Percentiles rank a stretch among this genome's conserved stretches.
Conservation (phyloP, 768 basidiomycete genomes). For the Dendrothele bispora region DNA sequence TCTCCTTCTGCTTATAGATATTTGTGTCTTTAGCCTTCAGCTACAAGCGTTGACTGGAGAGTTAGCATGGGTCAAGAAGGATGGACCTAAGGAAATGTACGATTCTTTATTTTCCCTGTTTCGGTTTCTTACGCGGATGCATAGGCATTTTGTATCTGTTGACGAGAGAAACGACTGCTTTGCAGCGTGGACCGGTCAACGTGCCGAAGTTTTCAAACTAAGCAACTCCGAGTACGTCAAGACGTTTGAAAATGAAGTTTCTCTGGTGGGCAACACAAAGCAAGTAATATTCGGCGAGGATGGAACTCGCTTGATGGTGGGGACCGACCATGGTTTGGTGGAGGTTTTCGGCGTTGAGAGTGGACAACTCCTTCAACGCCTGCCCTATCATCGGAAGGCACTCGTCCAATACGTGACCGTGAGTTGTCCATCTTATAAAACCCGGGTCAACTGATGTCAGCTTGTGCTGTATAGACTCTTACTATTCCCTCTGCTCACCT, state of each 20-base stretch:
- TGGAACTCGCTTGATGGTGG: neutral
- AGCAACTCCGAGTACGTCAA: neutral
- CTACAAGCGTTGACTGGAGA: neutral
- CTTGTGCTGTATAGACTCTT: no score
- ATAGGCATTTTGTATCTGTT: neutral
- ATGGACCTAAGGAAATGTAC: neutral
- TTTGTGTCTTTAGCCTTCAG: neutral
- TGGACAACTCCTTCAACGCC: neutral
- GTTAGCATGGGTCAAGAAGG: neutral
- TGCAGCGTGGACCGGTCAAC: neutral
- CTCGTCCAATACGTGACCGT: neutral
- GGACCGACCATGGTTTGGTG: neutral
- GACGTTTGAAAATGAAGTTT: neutral
- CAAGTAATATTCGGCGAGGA: neutral
- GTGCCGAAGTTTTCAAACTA: neutral
- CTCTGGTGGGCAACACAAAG: neutral
- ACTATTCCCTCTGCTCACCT: neutral
- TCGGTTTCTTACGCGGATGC: neutral
- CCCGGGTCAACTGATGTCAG: no score
- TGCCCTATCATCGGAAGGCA: neutral
- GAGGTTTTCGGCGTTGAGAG: neutral
- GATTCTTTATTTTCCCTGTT: neutral
- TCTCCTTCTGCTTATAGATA: neutral
- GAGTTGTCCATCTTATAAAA: neutral
- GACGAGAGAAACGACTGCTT: neutral